Evolutionary conservation across 805 yeast genomes (phyloP).

Genomic region (Myxozyma sirexii): DNA sequence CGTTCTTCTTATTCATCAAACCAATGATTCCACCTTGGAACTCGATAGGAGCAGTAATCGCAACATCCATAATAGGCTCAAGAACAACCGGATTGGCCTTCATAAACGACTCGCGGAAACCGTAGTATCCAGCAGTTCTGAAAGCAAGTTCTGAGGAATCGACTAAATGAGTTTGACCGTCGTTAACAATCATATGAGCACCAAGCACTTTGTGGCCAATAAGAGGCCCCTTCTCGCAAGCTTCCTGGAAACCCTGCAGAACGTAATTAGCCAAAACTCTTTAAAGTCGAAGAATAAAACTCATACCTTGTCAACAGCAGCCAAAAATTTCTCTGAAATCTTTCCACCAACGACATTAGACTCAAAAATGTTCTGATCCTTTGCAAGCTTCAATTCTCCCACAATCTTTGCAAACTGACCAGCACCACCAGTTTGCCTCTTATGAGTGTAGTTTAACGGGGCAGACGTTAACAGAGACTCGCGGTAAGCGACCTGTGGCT

Average conservation of each 20-base stretch:
- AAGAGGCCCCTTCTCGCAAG: slow-evolving; percentile 93
- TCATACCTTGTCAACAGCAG: slow-evolving; percentile 67
- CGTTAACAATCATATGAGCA: slow-evolving; percentile 88
- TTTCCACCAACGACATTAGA: slow-evolving; percentile 95
- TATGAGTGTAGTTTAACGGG: slow-evolving; percentile 89
- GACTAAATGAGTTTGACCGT: slow-evolving; percentile 96
- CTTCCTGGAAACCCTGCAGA: slow-evolving; percentile 86
- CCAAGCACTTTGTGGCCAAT: slow-evolving; percentile 94
- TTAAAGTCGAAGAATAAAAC: not conserved
- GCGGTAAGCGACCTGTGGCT: slow-evolving; percentile 97
- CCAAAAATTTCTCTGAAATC: slow-evolving; percentile 90
- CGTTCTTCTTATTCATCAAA: slow-evolving; percentile 85
- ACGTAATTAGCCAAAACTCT: not conserved
- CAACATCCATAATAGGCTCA: slow-evolving; percentile 95
- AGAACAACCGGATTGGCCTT: slow-evolving; percentile 82
- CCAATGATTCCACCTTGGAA: slow-evolving; percentile 95
- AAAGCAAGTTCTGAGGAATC: slow-evolving; percentile 96
- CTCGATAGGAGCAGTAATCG: slow-evolving; percentile 92
- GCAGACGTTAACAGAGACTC: slow-evolving; percentile 79
- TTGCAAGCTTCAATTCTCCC: slow-evolving; percentile 68
- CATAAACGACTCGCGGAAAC: slow-evolving; percentile 88
- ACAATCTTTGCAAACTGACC: slow-evolving; percentile 97
- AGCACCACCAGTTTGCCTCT: slow-evolving; percentile 99
- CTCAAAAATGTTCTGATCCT: slow-evolving; percentile 66
- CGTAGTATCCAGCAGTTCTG: slow-evolving; percentile 87